These are phyloP conservation scores for Pouteria campechiana DNA, from an alignment of 179 eudicot species.

Conservation along the genomic window DNA sequence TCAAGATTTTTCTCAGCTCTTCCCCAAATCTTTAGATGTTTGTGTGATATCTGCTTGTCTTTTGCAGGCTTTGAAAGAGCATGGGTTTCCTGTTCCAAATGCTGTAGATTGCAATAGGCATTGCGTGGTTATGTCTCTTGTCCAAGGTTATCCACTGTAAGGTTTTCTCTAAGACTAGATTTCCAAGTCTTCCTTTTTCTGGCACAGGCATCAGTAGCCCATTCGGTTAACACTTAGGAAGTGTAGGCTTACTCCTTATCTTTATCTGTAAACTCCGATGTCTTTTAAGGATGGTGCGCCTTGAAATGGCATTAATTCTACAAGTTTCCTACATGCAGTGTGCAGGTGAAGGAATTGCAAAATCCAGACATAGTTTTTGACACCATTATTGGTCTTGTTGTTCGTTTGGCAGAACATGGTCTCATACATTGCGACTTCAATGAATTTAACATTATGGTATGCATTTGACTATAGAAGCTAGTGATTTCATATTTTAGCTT, in stretches of 20 bases:
- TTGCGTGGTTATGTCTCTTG: slow-evolving; percentile 93
- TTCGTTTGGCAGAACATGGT: slow-evolving; percentile 94
- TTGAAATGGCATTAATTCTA: neutral
- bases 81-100: slow-evolving; percentile 86
- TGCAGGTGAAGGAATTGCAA: slow-evolving; percentile 89
- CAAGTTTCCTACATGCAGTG: slow-evolving; percentile 33
- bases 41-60: slow-evolving; percentile 5
- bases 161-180: slow-evolving; percentile 7
- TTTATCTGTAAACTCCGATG: neutral
- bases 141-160: slow-evolving; percentile 95
- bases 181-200: neutral
- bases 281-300: neutral
- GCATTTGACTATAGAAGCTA: too few relatives aligned
- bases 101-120: slow-evolving; percentile 95
- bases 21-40: neutral
- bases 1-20: slow-evolving; percentile 50
- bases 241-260: too few relatives aligned
- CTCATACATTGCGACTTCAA: slow-evolving; percentile 97
- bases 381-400: slow-evolving; percentile 53
- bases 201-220: too few relatives aligned
- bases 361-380: slow-evolving; percentile 79
- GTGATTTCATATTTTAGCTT: neutral
- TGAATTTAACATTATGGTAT: slow-evolving; percentile 93
- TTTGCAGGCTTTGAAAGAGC: slow-evolving; percentile 73
- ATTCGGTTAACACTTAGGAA: too few relatives aligned